phyloP scores from a whole-genome alignment of 768 basidiomycete species.

The Tricholoma terreum region DNA sequence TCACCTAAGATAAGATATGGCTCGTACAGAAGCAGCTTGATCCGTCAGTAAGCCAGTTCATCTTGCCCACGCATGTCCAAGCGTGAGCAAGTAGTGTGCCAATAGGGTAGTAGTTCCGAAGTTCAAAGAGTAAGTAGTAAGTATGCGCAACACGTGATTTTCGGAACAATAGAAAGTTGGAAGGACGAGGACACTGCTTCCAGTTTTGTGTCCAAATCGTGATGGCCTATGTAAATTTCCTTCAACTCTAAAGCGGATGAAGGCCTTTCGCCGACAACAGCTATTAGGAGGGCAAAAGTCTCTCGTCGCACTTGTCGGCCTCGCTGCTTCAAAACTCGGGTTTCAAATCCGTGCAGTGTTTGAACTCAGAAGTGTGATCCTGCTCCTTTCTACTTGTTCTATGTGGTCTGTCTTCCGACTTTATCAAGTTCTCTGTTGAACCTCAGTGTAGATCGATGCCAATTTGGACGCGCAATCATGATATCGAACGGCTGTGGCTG shows the following conservation, averaged over 20 bases:
- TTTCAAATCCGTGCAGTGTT: slow-evolving; percentile 61
- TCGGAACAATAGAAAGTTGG: too few species aligned
- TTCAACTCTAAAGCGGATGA: slow-evolving; percentile 99
- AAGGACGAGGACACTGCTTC: background rate
- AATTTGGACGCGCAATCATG: slow-evolving; percentile 96
- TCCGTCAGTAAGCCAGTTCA: too few species aligned
- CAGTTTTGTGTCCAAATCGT: background rate
- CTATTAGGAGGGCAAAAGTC: slow-evolving; percentile 97
- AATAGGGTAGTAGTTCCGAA: too few species aligned
- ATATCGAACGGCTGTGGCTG: slow-evolving; percentile 95
- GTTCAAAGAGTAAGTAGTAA: too few species aligned
- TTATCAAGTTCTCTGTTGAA: background rate
- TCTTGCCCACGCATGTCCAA: too few species aligned
- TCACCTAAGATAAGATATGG: too few species aligned
- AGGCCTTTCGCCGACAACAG: slow-evolving; percentile 93
- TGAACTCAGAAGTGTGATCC: slow-evolving; percentile 98
- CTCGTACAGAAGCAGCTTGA: too few species aligned
- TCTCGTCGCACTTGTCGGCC: slow-evolving; percentile 70
- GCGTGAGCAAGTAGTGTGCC: too few species aligned
- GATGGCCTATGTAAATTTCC: slow-evolving; percentile 63
- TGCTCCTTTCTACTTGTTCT: slow-evolving; percentile 98
- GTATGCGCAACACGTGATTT: too few species aligned
- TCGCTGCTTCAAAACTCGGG: background rate
- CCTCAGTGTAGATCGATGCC: slow-evolving; percentile 74
- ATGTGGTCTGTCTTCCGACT: slow-evolving; percentile 56